Base-by-base conservation (phyloP, 805 yeast genomes). In the Kluyveromyces aestuarii region DNA sequence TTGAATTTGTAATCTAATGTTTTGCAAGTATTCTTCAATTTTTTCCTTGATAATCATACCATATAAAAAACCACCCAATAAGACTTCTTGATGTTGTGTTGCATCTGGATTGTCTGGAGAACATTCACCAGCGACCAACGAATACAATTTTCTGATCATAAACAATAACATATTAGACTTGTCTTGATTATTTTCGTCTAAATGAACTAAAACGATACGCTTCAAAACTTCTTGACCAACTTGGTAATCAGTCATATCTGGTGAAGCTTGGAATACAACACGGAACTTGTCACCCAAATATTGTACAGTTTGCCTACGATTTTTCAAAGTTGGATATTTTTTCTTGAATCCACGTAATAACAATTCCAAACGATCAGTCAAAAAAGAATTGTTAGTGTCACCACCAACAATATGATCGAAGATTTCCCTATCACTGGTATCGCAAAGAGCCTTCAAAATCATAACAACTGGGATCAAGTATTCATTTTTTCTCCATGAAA, bases 71-170 rank as follows among this genome's bases (percentile, higher is more conserved):
- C 99, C 99, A 55, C 98, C 98, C 49, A 93, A 76, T 53, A 93
- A 71, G 33, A 93, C 87, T 71, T 93, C 99, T 71, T 93, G 99
- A 74, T 93, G 97, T 74, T 93, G 99, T 9, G 96, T 87, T 45
- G 98, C 95, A 82, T 93, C 99, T 65, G 99, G 99, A 71, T 93
- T 93, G 68, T 93, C 99, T 16, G 96, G 91, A 47, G 90, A 73
- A 68, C 97, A 91, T 64, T 91, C 96, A 52, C 97, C 97, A 37
- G 96, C 96, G 41, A 91, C 98, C 55, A 93, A 76, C 0, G 98
- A 77, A 67, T 93, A 93, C 52, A 93, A 76, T 70, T 93, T 93
- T 75, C 98, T 81, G 60, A 93, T 82, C 98, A 93, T 93, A 71
- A 90, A 93, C 52, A 90, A 69, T 52, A 93, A 71, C 83, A 90